Evolutionary conservation across 1,139 yeast species (phyloP).

Genomic region (Hyphopichia buzzinii): DNA sequence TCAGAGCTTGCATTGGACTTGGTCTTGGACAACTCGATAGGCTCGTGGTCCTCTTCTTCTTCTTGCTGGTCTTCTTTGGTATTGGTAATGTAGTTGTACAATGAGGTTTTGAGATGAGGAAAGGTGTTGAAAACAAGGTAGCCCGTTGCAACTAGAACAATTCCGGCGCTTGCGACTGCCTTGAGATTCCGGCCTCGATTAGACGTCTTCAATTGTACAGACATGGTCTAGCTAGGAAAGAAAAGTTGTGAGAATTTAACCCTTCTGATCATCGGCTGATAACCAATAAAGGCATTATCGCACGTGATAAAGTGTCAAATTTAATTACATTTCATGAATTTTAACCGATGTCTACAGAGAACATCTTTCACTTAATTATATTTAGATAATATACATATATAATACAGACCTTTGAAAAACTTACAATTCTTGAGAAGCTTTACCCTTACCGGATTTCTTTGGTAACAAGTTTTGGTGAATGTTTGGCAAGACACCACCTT

Average conservation of each 20-base stretch:
- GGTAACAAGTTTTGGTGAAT: constrained; percentile 94
- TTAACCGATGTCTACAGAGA: neutral
- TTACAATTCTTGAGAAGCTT: constrained; percentile 86
- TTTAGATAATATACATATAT: constrained; percentile 6
- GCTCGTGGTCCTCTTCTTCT: constrained; percentile 18
- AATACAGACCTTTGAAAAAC: constrained; percentile 15
- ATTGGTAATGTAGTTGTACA: constrained; percentile 24
- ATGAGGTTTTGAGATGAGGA: constrained; percentile 44
- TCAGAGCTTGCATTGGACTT: constrained; percentile 5
- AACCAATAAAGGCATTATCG: neutral
- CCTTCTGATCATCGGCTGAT: neutral
- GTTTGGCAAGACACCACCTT: constrained; percentile 98
- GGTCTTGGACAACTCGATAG: constrained; percentile 19
- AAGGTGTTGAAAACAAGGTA: constrained; percentile 47
- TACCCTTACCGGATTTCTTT: constrained; percentile 79
- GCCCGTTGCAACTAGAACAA: constrained; percentile 44
- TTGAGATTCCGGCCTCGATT: constrained; percentile 11
- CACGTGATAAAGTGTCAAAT: constrained; percentile 1
- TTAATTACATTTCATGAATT: neutral
- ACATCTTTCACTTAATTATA: neutral
- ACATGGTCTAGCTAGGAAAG: constrained; percentile 7
- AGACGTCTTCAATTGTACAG: constrained; percentile 10
- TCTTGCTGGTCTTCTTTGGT: constrained; percentile 15
- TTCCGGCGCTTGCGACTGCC: constrained; percentile 32
- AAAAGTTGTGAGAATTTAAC: no score